Base-by-base conservation (phyloP, 108 stramenopile genomes). In the Conticribra guillardii region DNA sequence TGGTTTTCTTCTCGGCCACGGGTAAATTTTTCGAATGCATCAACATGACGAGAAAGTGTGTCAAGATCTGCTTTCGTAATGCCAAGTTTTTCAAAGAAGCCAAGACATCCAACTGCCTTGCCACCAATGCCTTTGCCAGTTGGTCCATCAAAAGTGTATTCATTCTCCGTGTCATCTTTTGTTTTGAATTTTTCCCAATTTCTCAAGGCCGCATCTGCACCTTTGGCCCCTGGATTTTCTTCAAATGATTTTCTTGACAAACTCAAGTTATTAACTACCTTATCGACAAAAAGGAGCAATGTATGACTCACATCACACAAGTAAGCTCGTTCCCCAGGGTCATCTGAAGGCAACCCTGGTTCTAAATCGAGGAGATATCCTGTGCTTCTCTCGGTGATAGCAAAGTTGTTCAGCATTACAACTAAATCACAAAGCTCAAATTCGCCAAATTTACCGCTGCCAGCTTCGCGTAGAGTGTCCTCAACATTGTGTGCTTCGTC, bases 401-500 rank as follows among this genome's bases (percentile, higher is more conserved):
- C 54, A 64, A 81, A 82, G 14, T 63, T 52, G 37, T 56, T 58
- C 53, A 92, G 61, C 54, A 76, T 61, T 24, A 66, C 70, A 41
- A 86, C 50, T 23, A 92, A 48, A 26, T 82, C 83, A 41, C 72
- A 85, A 3, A 93, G 59, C 54, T 93, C 92, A 51, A 90, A 72
- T 60, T 87, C 84, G 3, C 84, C 79, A 37, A 75, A 84, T 63
- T 78, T 76, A 15, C 86, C 82, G 56, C 69, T 73, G 2, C 92
- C 92, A 45, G 84, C 65, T 23, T 90, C 88, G 22, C 87, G 60
- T 2, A 90, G 62, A 21, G 82, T 82, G 26, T 76, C 64, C 81
- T 98, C 98, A 16, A 99, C 80, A 74, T 99, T 99, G 82, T 99
- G 98, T 9, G 96, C 98, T 76, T 99, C 98, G 71, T 98, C 98